These are phyloP conservation scores for Magnusiomyces starmeri DNA, from an alignment of 1,139 yeast genomes.

Conservation along the genomic window DNA sequence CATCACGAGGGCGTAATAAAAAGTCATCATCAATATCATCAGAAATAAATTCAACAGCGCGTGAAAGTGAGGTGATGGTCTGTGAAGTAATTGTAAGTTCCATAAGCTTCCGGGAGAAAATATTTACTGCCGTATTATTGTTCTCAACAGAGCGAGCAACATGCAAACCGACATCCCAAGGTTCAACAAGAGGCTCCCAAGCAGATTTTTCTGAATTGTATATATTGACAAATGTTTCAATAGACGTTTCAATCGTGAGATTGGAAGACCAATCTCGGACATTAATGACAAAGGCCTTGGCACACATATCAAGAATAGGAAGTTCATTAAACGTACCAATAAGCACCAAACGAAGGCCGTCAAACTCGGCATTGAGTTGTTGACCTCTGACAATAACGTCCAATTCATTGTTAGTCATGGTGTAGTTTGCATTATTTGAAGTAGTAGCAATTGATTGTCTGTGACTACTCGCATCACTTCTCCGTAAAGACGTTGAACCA, in stretches of 20 bases:
- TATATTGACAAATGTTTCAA: conserved; percentile 68
- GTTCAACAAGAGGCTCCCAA: conserved; percentile 94
- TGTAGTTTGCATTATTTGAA: neutral
- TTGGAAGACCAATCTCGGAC: conserved; percentile 92
- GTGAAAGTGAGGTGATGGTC: conserved; percentile 38
- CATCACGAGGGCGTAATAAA: conserved; percentile 59
- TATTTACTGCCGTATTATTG: conserved; percentile 50
- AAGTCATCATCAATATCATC: conserved; percentile 51
- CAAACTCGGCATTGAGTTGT: conserved; percentile 59
- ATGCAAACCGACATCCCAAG: conserved; percentile 77
- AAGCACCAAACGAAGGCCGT: conserved; percentile 77
- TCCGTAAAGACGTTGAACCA: conserved; percentile 4
- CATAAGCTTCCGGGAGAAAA: conserved; percentile 66
- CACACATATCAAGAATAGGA: conserved; percentile 77
- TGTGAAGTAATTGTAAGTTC: conserved; percentile 79
- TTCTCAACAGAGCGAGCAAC: conserved; percentile 42
- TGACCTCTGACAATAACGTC: conserved; percentile 50
- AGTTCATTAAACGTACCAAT: conserved; percentile 93
- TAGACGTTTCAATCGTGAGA: conserved; percentile 50
- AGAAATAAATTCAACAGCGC: conserved; percentile 57
- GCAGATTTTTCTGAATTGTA: conserved; percentile 87
- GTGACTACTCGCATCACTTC: neutral
- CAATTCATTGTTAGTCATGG: neutral
- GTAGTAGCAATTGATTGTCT: neutral
- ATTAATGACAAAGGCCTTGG: conserved; percentile 62